phyloP scores from a whole-genome alignment of 2,329 filamentous ascomycete genomes.

The Alternaria brassicae region DNA sequence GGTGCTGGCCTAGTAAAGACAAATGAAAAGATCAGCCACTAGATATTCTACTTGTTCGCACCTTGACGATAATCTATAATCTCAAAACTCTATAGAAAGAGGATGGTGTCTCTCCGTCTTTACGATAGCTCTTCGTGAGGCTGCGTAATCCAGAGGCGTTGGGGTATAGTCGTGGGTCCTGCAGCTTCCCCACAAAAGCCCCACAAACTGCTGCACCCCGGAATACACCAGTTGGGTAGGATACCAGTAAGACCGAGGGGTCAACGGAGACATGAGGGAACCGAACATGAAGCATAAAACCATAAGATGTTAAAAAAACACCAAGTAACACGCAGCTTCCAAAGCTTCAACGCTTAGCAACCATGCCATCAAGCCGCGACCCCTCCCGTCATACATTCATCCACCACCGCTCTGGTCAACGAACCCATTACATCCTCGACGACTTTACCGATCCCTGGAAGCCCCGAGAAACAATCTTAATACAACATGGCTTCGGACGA shows the following conservation, averaged over 20 bases:
- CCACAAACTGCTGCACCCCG: constrained; percentile 8
- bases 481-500: constrained; percentile 50
- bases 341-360: not conserved
- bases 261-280: not conserved
- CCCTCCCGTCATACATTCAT: constrained; percentile 35
- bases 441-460: constrained; percentile 45
- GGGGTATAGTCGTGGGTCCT: constrained; percentile 1
- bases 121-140: not conserved
- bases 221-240: not conserved
- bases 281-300: not conserved
- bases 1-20: not conserved
- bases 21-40: not conserved
- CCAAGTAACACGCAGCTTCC: not conserved
- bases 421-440: constrained; percentile 40
- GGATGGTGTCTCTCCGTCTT: not conserved
- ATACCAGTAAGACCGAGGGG: not conserved
- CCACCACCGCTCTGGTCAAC: constrained; percentile 39
- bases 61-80: not conserved
- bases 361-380: constrained; percentile 34
- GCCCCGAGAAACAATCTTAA: constrained; percentile 43
- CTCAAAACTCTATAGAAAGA: accelerated
- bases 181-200: constrained; percentile 13
- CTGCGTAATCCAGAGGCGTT: not conserved
- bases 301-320: not conserved
- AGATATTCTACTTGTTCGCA: not conserved